These are phyloP conservation scores for Kwoniella dendrophila DNA, from an alignment of 768 basidiomycete species.

Conservation along the genomic window DNA sequence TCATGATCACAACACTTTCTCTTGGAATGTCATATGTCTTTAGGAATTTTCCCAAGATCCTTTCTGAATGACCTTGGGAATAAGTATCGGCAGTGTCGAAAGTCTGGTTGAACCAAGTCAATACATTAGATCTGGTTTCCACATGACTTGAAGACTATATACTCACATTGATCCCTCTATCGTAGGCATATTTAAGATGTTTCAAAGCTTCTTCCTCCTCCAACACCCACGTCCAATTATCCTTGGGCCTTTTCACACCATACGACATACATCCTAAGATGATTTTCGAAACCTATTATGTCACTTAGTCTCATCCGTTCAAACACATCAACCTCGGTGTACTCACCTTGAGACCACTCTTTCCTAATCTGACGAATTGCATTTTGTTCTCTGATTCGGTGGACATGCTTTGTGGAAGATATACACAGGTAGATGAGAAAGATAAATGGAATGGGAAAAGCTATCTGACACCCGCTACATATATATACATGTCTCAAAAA, in stretches of 20 bases:
- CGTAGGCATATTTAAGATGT: slow-evolving; percentile 46
- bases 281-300: slow-evolving; percentile 38
- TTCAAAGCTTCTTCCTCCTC: slow-evolving; percentile 42
- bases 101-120: slow-evolving; percentile 8
- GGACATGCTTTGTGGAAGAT: slow-evolving; percentile 2
- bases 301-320: slow-evolving; percentile 6
- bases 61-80: slow-evolving; percentile 60
- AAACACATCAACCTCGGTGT: slow-evolving; percentile 2
- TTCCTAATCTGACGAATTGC: slow-evolving; percentile 44
- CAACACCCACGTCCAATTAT: slow-evolving; percentile 38
- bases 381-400: slow-evolving; percentile 25
- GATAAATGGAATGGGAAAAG: background rate
- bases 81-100: slow-evolving; percentile 47
- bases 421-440: background rate
- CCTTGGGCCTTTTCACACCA: slow-evolving; percentile 36
- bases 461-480: background rate
- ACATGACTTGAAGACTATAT: background rate
- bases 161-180: slow-evolving; percentile 46
- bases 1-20: slow-evolving; percentile 75
- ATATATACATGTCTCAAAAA: too few relatives aligned
- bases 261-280: slow-evolving; percentile 46
- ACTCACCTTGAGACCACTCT: slow-evolving; percentile 43
- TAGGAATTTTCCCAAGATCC: slow-evolving; percentile 72
- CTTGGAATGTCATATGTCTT: slow-evolving; percentile 69
- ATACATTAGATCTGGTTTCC: background rate